Conservation (phyloP, 2,329 filamentous ascomycete species). For the Leptographium lundbergii region DNA sequence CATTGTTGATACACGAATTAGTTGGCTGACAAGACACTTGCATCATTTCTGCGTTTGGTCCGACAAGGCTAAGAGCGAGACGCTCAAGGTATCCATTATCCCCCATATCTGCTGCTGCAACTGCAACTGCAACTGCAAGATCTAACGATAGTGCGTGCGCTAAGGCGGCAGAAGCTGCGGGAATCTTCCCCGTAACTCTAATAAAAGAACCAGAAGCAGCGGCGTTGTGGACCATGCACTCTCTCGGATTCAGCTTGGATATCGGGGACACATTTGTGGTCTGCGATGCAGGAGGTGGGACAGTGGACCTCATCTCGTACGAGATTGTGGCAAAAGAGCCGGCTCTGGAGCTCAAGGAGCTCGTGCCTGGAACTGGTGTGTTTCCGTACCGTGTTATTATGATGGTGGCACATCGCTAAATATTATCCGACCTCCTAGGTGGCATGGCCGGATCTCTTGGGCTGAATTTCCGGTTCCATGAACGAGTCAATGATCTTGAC, state of each 20-base stretch:
- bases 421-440: neutral
- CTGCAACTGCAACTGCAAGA: neutral
- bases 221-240: conserved; percentile 20
- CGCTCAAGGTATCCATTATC: conserved; percentile 17
- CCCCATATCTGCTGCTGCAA: too few species aligned
- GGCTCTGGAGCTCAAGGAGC: conserved; percentile 12
- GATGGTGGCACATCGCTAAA: neutral
- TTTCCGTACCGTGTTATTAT: neutral
- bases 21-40: neutral
- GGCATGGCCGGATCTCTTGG: conserved; percentile 15
- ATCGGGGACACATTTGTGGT: conserved; percentile 14
- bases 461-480: conserved; percentile 12
- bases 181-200: neutral
- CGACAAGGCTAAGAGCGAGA: conserved; percentile 18
- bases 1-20: neutral
- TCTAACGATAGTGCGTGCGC: neutral
- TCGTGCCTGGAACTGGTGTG: conserved; percentile 15
- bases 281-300: conserved; percentile 19
- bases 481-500: conserved; percentile 10
- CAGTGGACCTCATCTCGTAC: conserved; percentile 37
- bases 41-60: conserved; percentile 28
- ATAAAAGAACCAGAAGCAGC: conserved; percentile 32
- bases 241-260: neutral
- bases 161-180: conserved; percentile 15
- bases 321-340: conserved; percentile 21